Evolutionary conservation across 108 stramenopile species (phyloP).

Genomic region (Nitzschia putrida): DNA sequence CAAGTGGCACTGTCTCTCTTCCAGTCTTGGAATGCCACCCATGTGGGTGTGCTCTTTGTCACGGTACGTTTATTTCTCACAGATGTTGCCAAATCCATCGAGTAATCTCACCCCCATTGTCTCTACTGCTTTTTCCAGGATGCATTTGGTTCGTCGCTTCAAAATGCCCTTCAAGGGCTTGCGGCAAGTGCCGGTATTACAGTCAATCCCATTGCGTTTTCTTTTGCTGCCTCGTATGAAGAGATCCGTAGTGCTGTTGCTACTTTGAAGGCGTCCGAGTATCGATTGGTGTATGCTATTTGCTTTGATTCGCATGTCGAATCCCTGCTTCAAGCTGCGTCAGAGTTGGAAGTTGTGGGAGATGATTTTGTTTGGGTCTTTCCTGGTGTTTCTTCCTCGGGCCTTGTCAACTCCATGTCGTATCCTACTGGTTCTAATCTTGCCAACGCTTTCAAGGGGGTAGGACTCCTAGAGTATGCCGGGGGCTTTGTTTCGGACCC

Average conservation of each 20-base stretch:
- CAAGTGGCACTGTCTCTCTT: slow-evolving; percentile 27
- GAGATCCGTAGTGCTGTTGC: slow-evolving; percentile 19
- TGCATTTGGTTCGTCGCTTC: not conserved
- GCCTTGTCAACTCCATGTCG: not conserved
- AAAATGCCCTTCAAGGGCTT: not conserved
- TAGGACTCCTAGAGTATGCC: not conserved
- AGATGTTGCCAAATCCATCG: no score
- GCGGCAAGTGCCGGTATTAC: slow-evolving; percentile 24
- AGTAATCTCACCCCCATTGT: not conserved
- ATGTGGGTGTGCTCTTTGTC: slow-evolving; percentile 6
- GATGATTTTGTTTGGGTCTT: slow-evolving; percentile 26
- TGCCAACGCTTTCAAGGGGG: not conserved
- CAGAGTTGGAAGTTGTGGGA: slow-evolving; percentile 8
- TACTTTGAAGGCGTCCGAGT: slow-evolving; percentile 11
- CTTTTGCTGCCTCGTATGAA: not conserved
- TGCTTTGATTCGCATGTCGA: slow-evolving; percentile 19
- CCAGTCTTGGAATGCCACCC: slow-evolving; percentile 12
- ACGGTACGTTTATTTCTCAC: not conserved
- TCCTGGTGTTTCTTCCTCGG: not conserved
- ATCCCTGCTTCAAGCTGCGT: slow-evolving; percentile 19
- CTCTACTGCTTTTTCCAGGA: slow-evolving; percentile 1
- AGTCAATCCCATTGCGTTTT: slow-evolving; percentile 9
- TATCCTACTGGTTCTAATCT: not conserved
- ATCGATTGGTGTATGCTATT: slow-evolving; percentile 18
- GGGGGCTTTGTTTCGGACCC: not conserved